phyloP scores from a whole-genome alignment of 2,329 filamentous ascomycete genomes.

The Penicillium italicum region DNA sequence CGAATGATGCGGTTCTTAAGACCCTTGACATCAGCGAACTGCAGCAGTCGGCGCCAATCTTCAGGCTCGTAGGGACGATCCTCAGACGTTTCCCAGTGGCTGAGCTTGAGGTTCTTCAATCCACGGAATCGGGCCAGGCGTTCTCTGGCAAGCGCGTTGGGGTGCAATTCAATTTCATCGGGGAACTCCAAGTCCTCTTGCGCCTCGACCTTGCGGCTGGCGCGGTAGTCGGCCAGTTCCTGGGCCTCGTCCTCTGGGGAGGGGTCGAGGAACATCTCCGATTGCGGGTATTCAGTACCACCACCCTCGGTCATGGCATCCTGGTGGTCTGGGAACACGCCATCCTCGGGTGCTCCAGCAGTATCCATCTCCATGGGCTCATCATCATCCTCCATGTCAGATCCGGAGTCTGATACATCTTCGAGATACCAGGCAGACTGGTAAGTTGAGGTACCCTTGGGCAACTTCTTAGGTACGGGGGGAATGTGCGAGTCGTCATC shows the following conservation, averaged over 20 bases:
- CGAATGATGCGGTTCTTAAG: constrained; percentile 71
- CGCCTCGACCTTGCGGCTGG: constrained; percentile 72
- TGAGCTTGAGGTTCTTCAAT: constrained; percentile 84
- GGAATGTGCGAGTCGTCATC: constrained; percentile 69
- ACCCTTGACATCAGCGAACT: constrained; percentile 84
- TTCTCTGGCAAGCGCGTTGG: constrained; percentile 80
- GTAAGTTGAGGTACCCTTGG: constrained; percentile 88
- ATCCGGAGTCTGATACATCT: constrained; percentile 77
- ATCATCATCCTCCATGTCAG: constrained; percentile 74
- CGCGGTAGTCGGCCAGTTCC: constrained; percentile 77
- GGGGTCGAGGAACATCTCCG: constrained; percentile 81
- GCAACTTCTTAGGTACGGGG: constrained; percentile 67
- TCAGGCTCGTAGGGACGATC: constrained; percentile 83
- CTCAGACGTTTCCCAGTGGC: constrained; percentile 83
- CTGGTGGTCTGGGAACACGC: constrained; percentile 56
- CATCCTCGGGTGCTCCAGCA: constrained; percentile 73
- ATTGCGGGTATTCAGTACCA: constrained; percentile 87
- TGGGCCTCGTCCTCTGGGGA: constrained; percentile 78
- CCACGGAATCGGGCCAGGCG: constrained; percentile 82
- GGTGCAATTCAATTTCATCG: constrained; percentile 92
- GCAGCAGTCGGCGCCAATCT: constrained; percentile 81
- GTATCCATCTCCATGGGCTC: constrained; percentile 52
- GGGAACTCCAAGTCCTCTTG: constrained; percentile 93
- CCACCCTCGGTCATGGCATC: constrained; percentile 68
- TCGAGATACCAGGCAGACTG: constrained; percentile 91